Evolutionary conservation across 768 basidiomycete species (phyloP).

Genomic region (Rhodotorula diobovata): DNA sequence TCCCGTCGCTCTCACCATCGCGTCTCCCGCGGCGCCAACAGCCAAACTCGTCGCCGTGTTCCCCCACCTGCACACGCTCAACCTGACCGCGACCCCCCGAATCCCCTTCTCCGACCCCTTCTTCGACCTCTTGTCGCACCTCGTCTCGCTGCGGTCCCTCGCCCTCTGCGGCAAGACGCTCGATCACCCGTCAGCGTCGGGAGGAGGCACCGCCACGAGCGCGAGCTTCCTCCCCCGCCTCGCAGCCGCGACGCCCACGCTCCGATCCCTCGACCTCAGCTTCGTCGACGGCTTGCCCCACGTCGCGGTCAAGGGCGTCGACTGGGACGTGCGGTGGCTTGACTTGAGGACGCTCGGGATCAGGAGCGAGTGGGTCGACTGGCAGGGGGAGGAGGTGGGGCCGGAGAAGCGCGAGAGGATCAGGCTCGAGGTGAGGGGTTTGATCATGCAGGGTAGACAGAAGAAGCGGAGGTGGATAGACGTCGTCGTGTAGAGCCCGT

Average conservation of each 20-base stretch:
- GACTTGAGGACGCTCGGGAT: slow-evolving; percentile 5
- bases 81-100: slow-evolving; percentile 3
- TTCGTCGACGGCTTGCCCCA: slow-evolving; percentile 1
- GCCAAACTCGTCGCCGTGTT: slow-evolving; percentile 12
- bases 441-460: background rate
- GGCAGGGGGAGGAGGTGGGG: background rate
- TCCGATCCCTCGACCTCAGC: slow-evolving; percentile 6
- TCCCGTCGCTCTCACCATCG: background rate
- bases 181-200: background rate
- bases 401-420: slow-evolving; percentile 1
- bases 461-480: slow-evolving; percentile 24
- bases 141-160: slow-evolving; percentile 18
- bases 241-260: slow-evolving; percentile 7
- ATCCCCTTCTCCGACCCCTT: slow-evolving; percentile 10
- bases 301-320: background rate
- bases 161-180: slow-evolving; percentile 14
- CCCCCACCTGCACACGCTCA: slow-evolving; percentile 13
- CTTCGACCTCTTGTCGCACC: slow-evolving; percentile 8
- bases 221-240: slow-evolving; percentile 9
- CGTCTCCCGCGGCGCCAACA: background rate
- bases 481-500: slow-evolving; percentile 4
- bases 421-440: background rate
- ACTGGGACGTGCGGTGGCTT: slow-evolving; percentile 22
- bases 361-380: background rate
- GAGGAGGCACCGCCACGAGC: background rate